Base-by-base conservation (phyloP, 169 alveolate genomes). In the Plasmodium vivax region DNA sequence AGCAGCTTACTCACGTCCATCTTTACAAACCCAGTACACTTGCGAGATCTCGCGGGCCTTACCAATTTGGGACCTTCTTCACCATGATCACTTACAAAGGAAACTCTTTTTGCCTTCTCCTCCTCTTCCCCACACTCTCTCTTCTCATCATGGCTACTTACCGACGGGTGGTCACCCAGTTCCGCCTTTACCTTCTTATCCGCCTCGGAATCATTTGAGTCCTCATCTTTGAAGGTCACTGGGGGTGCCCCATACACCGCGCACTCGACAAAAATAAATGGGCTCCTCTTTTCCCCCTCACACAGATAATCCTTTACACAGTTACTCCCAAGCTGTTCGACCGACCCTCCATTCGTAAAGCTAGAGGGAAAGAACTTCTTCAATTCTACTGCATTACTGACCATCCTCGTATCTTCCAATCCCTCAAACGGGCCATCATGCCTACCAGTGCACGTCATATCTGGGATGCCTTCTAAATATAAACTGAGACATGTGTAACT, bases 21-120 rank as follows among this genome's bases (percentile, higher is more conserved):
- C 43, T 88, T 79, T 80, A 79, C 90, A 88, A 36, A 88, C 19
- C 94, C 94, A 2, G 94, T 88, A 23, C 77, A 34, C 51, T 88
- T 88, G 3, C 94, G 82, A 10, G 79, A 36, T 27, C 94, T 58
- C n/a, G 74, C 3, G 4, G 88, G 82, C 14, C 90, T 79, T 23
- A 30, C n/a, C 32, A 34, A 6, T 34, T 58, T 80, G 47, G 75
- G 14, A 30, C 58, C 9, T 36, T 54, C 75, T 27, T 79, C 83
- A 14, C 51, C 82, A 80, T 79, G 77, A 14, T 47, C 82, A 19
- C 51, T 27, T 62, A 14, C 30, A 36, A 88, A 88, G 8, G 91
- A 58, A 62, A 79, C 75, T 14, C 79, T 19, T 9, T 62, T 62
- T 19, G 30, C 41, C 36, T 79, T 88, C 73, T 51, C 45, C 41